A percentile compares a stretch with the other conserved stretches of the same genome.
These are phyloP conservation scores for Ochetophila trinervis DNA, from an alignment of 306 rosid genomes.

Conservation along the genomic window DNA sequence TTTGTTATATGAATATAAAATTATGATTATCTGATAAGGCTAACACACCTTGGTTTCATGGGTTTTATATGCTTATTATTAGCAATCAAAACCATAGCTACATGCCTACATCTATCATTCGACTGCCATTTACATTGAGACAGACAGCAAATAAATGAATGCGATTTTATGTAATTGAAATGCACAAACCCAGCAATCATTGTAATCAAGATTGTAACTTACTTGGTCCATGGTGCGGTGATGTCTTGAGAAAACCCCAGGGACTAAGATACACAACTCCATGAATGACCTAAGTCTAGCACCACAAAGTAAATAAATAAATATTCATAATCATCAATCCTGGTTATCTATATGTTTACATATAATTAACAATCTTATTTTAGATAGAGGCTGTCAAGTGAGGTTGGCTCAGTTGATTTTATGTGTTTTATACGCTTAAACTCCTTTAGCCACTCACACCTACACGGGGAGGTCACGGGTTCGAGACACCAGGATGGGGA, in stretches of 20 bases:
- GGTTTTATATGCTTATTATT: no score
- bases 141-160: background rate
- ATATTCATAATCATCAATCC: conserved; percentile 5
- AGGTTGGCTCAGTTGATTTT: no score
- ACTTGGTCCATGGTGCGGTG: conserved; percentile 45
- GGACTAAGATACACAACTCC: conserved; percentile 89
- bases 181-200: conserved; percentile 10
- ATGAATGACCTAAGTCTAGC: conserved; percentile 88
- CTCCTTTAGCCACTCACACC: no score
- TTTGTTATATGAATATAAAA: background rate
- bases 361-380: background rate
- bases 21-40: conserved; percentile 1
- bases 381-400: conserved; percentile 3
- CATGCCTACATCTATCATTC: background rate
- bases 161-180: background rate
- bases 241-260: conserved; percentile 59
- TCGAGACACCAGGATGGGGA: no score
- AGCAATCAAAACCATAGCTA: conserved; percentile 1
- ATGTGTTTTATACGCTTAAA: no score
- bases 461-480: no score
- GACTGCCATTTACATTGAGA: background rate
- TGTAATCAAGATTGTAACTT: conserved; percentile 26
- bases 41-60: background rate
- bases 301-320: conserved; percentile 15
- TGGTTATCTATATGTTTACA: background rate